Conservation (phyloP, 768 basidiomycete species). For the Omphalotus guepiniiformis region DNA sequence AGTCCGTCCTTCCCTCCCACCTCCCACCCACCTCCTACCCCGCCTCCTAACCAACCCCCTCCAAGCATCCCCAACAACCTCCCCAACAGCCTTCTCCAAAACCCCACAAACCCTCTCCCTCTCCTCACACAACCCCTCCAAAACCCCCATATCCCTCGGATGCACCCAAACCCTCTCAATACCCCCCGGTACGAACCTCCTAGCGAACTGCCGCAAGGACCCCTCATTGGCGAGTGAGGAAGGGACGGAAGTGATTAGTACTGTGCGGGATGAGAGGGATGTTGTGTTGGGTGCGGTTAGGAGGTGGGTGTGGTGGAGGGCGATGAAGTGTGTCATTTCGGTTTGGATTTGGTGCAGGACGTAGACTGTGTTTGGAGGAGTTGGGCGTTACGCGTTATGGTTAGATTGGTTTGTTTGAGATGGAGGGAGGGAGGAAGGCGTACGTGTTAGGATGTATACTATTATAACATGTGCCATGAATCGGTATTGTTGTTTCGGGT, state of each 20-base stretch:
- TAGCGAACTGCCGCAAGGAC: conserved; percentile 47
- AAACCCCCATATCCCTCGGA: conserved; percentile 41
- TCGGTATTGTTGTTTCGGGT: conserved; percentile 33
- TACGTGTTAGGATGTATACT: conserved; percentile 47
- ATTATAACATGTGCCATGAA: conserved; percentile 57
- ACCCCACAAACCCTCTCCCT: conserved; percentile 44
- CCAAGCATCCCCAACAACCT: conserved; percentile 39
- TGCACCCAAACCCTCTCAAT: conserved; percentile 67
- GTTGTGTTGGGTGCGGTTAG: conserved; percentile 54
- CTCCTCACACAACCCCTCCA: conserved; percentile 40
- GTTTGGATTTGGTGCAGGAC: conserved; percentile 55
- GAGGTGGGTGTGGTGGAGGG: conserved; percentile 55
- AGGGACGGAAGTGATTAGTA: conserved; percentile 63
- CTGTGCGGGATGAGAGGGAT: conserved; percentile 62
- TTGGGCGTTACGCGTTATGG: not conserved
- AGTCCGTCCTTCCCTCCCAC: conserved; percentile 17
- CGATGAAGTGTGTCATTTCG: conserved; percentile 55
- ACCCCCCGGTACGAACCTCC: conserved; percentile 67
- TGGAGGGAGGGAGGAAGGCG: conserved; percentile 13
- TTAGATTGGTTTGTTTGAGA: not conserved
- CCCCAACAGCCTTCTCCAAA: conserved; percentile 55
- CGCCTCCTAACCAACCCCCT: conserved; percentile 31
- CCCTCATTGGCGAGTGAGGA: conserved; percentile 46
- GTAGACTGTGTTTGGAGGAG: conserved; percentile 36
- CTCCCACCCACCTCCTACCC: conserved; percentile 33